Conservation (phyloP, 129 eudicot species). For the Centrapalus pauciflorus region DNA sequence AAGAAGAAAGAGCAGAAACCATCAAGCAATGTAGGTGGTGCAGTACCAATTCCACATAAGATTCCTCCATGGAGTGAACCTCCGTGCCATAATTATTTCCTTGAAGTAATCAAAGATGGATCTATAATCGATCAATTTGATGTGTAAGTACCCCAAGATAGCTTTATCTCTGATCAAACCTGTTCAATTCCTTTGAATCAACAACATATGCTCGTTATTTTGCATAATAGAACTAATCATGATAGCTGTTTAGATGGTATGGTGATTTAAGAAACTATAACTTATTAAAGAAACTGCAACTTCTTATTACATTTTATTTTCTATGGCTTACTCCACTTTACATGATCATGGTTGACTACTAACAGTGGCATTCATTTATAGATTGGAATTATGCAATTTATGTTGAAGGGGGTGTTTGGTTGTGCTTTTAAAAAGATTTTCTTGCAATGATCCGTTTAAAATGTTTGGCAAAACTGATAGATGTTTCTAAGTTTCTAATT, state of each 20-base stretch:
- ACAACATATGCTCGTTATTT: neutral
- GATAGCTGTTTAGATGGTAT: neutral
- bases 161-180: neutral
- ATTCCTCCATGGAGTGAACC: constrained; percentile 91
- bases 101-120: constrained; percentile 91
- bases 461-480: too few relatives aligned
- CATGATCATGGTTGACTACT: neutral
- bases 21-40: constrained; percentile 18
- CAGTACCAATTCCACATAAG: constrained; percentile 49
- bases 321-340: neutral
- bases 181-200: neutral
- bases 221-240: neutral
- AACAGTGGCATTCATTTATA: neutral
- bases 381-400: neutral
- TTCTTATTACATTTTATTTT: neutral
- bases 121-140: constrained; percentile 69
- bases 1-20: constrained; percentile 26
- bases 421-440: too few relatives aligned
- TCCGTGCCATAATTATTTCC: constrained; percentile 51
- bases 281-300: neutral
- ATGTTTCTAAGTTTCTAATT: too few relatives aligned
- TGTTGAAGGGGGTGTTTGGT: too few relatives aligned
- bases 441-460: too few relatives aligned
- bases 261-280: neutral
- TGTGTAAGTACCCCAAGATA: constrained; percentile 42